Percentiles rank a stretch among this genome's conserved stretches.
phyloP scores from a whole-genome alignment of 768 basidiomycete genomes.

The Coprinopsis strossmayeri region DNA sequence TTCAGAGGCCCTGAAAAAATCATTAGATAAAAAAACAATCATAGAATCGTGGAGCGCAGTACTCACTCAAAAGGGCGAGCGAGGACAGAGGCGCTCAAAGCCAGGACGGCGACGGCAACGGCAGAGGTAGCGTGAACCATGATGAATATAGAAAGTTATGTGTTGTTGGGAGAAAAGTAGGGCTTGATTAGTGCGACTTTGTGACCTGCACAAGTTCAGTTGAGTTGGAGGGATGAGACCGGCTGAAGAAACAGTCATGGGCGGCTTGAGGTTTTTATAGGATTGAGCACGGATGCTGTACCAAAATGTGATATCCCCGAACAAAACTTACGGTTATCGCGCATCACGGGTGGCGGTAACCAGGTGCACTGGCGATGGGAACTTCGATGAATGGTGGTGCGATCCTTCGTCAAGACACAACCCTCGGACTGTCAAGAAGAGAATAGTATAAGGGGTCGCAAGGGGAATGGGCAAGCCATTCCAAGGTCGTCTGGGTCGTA shows the following conservation, averaged over 20 bases:
- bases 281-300: too few relatives aligned
- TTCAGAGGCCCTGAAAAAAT: slow-evolving; percentile 11
- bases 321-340: neutral
- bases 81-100: slow-evolving; percentile 22
- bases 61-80: slow-evolving; percentile 24
- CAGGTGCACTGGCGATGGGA: neutral
- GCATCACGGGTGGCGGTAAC: neutral
- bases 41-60: too few relatives aligned
- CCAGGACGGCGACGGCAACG: slow-evolving; percentile 25
- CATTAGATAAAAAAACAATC: neutral
- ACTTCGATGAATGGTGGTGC: neutral
- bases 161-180: slow-evolving; percentile 11
- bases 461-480: too few relatives aligned
- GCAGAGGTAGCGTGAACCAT: slow-evolving; percentile 28
- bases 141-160: slow-evolving; percentile 10
- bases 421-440: neutral
- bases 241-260: slow-evolving; percentile 21
- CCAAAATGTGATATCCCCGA: too few relatives aligned
- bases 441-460: too few relatives aligned
- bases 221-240: slow-evolving; percentile 25
- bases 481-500: too few relatives aligned
- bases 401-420: too few relatives aligned
- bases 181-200: slow-evolving; percentile 16
- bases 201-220: slow-evolving; percentile 30
- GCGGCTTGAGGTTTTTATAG: slow-evolving; percentile 10